A percentile compares a stretch with the other conserved stretches of the same genome.
phyloP scores from a whole-genome alignment of 108 stramenopile species.

The Tribonema minus region DNA sequence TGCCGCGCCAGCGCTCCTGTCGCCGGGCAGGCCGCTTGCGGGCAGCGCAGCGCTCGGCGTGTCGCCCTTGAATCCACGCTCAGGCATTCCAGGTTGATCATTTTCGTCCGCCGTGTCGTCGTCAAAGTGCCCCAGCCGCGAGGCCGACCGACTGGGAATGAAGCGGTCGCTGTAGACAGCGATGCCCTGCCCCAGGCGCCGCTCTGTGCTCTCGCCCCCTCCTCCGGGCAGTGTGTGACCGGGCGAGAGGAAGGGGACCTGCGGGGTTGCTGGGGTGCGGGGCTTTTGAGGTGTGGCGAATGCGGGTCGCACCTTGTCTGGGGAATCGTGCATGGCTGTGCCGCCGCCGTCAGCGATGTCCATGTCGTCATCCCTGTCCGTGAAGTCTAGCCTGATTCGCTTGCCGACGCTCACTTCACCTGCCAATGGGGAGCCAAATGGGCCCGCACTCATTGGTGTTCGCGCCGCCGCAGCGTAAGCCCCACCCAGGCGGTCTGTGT shows the following conservation, averaged over 20 bases:
- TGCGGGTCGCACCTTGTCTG: not conserved
- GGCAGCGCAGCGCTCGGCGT: too few relatives aligned
- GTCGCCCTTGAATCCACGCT: too few relatives aligned
- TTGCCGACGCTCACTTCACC: too few relatives aligned
- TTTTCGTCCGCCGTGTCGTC: not conserved
- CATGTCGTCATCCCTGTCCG: too few relatives aligned
- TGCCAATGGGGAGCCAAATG: too few relatives aligned
- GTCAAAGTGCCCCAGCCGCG: slow-evolving; percentile 4
- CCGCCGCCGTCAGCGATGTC: not conserved
- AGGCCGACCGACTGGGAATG: slow-evolving; percentile 44
- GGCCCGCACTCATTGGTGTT: too few relatives aligned
- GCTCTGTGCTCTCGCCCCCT: not conserved
- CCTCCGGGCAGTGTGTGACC: not conserved
- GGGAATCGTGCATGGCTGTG: too few relatives aligned
- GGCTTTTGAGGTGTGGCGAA: not conserved
- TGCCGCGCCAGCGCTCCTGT: not conserved
- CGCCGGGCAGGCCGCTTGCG: not conserved
- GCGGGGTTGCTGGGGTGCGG: not conserved
- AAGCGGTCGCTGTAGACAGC: slow-evolving; percentile 53
- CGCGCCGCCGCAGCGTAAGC: too few relatives aligned
- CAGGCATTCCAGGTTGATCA: not conserved
- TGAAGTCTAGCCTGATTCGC: too few relatives aligned
- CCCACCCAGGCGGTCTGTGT: too few relatives aligned
- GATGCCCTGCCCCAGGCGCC: not conserved
- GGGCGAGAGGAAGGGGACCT: not conserved